Evolutionary conservation across 2,329 filamentous ascomycete species (phyloP), one percentile per base, ranked within the genome.

Genomic region (Talaromyces pinophilus): DNA sequence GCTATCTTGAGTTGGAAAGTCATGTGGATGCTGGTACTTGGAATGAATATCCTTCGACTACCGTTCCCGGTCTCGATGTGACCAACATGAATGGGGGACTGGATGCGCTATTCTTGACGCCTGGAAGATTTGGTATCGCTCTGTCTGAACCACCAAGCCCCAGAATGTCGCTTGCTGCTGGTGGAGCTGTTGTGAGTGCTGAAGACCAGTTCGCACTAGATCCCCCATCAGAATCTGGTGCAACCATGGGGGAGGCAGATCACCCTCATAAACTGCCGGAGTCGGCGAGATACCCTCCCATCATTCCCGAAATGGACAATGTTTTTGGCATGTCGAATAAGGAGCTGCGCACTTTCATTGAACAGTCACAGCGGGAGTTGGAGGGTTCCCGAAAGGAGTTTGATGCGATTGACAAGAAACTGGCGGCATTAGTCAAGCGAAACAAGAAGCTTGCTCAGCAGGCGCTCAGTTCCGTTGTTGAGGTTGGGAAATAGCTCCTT

Each of bases 381-480:
- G 90, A 93, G 70, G 82, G 82, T 10, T 85, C 93, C 70, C 88
- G 89, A 76, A 84, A 84, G 70, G 89, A 94, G 67, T 88, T 93
- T 71, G 83, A 82, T 64, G 66, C 73, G 4, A 72, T 80, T 42
- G 81, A 82, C 68, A 82, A 82, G 71, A 79, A 81, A 67, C 72
- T 80, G 33, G 70, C 69, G 28, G 78, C 75, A 11, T 69, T 81
- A 28, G 75, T 81, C 44, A 80, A 80, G 55, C 74, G 79, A 11
- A 81, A 81, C 71, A 80, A 77, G 70, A 81, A 81, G 68, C 71
- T 81, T 33, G 76, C 77, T 59, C 78, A 80, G 63, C 78, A 80
- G 68, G 79, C 79, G 7, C 63, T 81, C 33, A 67, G 72, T 7
- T 72, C 73, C 13, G 70, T 71, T 17, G 67, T 73, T 67, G 70